Base-by-base conservation (phyloP, 129 eudicot genomes). In the Chrysanthemum seticuspe region DNA sequence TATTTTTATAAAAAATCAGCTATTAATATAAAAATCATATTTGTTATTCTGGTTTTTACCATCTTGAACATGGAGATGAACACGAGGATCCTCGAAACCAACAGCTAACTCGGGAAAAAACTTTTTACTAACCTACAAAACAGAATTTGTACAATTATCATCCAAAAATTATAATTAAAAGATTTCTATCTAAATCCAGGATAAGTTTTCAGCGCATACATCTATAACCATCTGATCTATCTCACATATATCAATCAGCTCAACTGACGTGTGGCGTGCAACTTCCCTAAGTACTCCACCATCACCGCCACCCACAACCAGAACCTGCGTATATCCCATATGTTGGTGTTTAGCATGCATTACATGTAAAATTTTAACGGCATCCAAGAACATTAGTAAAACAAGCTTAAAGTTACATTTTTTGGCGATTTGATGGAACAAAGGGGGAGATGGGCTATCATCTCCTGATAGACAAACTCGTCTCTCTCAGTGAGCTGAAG, bases 281-380 rank as follows among this genome's bases (percentile, higher is more conserved):
- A 90, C 80, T 81, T 94, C 99, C 76, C 97, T 78, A 57, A 94
- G 93, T 61, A 94, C 97, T 56, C 99, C 99, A 79, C 99, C 99
- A 85, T 94, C 99, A 70, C 99, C 99, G 31, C 99, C 99, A 73
- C 99, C 99, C 64, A 94, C 96, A 44, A 94, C 97, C 76, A 94
- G 80, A 58, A 94, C 93, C 97, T 94, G 87, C 79, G 83, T 47
- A 60, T 66, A 64, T 19, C 62, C 62, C 70, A 47, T 49, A 70
- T 47, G 50, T 21, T 65, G 31, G 13, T 18, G 56, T 59, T 36
- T 67, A 62, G 44, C 69, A 3, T 40, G 14, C 53, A n/a, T 31
- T 34, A 60, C 51, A 4, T 63, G 15, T 59, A 57, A 23, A 62
- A 49, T 29, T 25, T 29, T 53, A 8, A 52, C 15, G n/a, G 6